Base-by-base conservation (phyloP, 192 early-diverging fungal genomes). In the Coemansia sp. region DNA sequence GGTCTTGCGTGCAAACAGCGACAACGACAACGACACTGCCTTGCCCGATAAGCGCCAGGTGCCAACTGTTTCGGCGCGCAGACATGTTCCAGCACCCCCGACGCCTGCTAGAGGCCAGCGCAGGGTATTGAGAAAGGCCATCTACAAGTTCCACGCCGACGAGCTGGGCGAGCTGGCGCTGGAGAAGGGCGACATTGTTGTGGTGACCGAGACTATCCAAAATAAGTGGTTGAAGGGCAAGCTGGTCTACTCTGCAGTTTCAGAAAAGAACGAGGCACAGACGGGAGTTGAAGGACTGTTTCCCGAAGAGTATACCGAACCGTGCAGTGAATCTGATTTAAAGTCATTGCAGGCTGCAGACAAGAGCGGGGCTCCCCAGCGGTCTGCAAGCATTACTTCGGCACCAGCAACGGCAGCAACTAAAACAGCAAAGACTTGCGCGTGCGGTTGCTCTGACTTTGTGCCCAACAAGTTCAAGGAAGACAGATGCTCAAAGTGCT, bases 221-320 rank as follows among this genome's bases (percentile, higher is more conserved):
- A 90, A 93, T 54, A 96, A 96, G 0, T 99, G 97, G 97, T 97
- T 96, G 94, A 82, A 89, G 39, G 97, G 97, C 25, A 89, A 91
- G 76, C 68, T 93, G 10, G 74, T 84, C n/a, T 88, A 93, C 73
- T 80, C 85, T 19, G 65, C 17, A 7, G 4, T 62, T 5, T 20
- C 58, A 3, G 67, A 42, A 14, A 13, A 25, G 43, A 62, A 13
- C 14, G 65, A 75, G 55, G 75, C 84, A 4, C 75, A 74, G 62
- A 65, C 71, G 13, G 77, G 61, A 4, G 17, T 70, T 5, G 76
- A 64, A n/a, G 97, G 97, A 8, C 92, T 99, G 83, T 98, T 99
- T 79, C 97, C 97, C 37, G 86, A 86, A 43, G 96, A 98, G 75
- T 99, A 99, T 64, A 91, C 90, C 11, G 92, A 94, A 71, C 87